Base-by-base conservation (phyloP, 352 stramenopile species). In the Phytophthora nicotianae region DNA sequence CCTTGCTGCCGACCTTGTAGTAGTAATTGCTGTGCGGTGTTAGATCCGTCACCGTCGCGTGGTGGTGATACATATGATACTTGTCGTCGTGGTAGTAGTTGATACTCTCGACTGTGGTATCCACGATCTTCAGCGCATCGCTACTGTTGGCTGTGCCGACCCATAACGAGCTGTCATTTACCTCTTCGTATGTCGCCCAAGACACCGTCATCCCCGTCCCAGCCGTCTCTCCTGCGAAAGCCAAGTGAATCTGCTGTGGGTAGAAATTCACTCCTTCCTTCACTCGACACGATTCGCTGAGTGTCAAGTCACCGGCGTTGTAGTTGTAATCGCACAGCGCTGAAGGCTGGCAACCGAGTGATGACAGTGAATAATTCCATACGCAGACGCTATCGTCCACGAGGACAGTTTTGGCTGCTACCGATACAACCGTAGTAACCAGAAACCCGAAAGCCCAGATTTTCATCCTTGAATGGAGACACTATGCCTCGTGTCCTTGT, bases 161-260 rank as follows among this genome's bases (percentile, higher is more conserved):
- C 77, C 77, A 86, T 19, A 86, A 35, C n/a, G 55, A 56, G 27
- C 59, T 70, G 37, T 75, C 68, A 14, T 21, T 46, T 1, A 83
- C 56, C n/a, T 50, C 1, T 20, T 49, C 47, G 60, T 58, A 73
- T n/a, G 76, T 83, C 9, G 74, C 58, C 76, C 76, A 86, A 0
- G 73, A 77, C 42, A 86, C 51, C 3, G 65, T 81, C 79, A 89
- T 89, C 2, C 55, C 70, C 9, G 79, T 84, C 24, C 77, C 75
- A 10, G 72, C 50, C 1, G 68, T 55, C 1, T 19, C 40, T 24
- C 78, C 81, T 0, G 81, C 76, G 40, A 75, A 90, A 8, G 81
- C 74, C 11, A 87, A 27, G 24, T 88, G 81, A 13, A 88, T 51
- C 45, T 90, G 81, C 53, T 86, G 74, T 9, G 81, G 79, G 65